Base-by-base conservation (phyloP, 805 yeast species). In the Candida verbasci region DNA sequence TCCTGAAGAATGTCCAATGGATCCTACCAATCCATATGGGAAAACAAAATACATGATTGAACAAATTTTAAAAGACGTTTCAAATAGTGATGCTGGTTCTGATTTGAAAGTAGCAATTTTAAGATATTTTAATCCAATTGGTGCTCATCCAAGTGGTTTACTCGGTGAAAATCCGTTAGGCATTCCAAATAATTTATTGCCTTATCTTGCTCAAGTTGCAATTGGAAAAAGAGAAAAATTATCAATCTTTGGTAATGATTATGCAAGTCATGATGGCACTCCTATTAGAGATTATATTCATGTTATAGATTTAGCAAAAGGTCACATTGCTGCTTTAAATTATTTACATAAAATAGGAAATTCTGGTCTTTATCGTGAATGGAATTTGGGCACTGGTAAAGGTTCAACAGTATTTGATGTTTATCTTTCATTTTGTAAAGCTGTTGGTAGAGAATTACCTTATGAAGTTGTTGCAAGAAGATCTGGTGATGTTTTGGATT, bases 141-240 rank as follows among this genome's bases (percentile, higher is more conserved):
- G 94, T 25, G 91, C 93, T 12, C 94, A 85, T 53, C 85, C 89
- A 3, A 76, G 86, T 2, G 93, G 93, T 9, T 59, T 77, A 24
- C 68, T 85, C 41, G 94, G 94, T 25, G 94, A 86, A 52, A 89
- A 84, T 54, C 89, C 89, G 6, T 64, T 75, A 42, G 89, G 89
- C 10, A 68, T 78, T 35, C 91, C 94, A 33, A 82, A 82, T 60
- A 84, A 85, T 48, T 60, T 85, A 47, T 65, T 86, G 45, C 93
- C 93, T 3, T 80, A 65, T 53, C 66, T 85, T 53, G 85, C 88
- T 3, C 87, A 83, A 56, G 89, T 83, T 9, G 91, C 91, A 12
- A 72, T 74, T 32, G 86, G 86, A 14, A 72, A 85, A 52, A 67
- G 84, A 33, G 80, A 78, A 27, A 76, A 80, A 52, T 68, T 83